Evolutionary conservation across 2,329 filamentous ascomycete species (phyloP).

Genomic region (Cercospora brassicicola): DNA sequence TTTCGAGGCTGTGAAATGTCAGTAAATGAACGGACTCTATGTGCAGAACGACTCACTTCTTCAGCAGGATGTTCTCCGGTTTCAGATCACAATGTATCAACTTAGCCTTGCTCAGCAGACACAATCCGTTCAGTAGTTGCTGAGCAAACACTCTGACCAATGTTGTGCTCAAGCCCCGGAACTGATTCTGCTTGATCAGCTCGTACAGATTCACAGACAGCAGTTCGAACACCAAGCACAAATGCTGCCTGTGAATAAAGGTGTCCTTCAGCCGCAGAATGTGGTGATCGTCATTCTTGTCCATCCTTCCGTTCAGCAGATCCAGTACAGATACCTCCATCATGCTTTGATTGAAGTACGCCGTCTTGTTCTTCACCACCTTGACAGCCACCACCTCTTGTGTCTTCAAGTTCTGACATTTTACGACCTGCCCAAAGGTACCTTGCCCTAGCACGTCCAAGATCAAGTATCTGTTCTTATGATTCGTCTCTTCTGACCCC

Average conservation of each 20-base stretch:
- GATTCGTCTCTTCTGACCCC: constrained; percentile 93
- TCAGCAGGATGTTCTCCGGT: constrained; percentile 94
- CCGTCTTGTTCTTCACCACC: constrained; percentile 97
- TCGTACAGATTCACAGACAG: constrained; percentile 98
- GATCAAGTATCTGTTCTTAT: constrained; percentile 98
- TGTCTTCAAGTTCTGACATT: constrained; percentile 97
- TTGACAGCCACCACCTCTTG: constrained; percentile 98
- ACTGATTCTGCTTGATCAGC: constrained; percentile 99
- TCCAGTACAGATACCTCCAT: constrained; percentile 99
- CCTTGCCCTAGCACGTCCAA: constrained; percentile 95
- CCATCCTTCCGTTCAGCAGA: constrained; percentile 94
- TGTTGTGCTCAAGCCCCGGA: constrained; percentile 93
- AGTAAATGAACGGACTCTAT: too few species aligned
- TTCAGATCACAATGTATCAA: constrained; percentile 98
- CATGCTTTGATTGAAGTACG: constrained; percentile 99
- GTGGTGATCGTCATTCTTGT: constrained; percentile 99
- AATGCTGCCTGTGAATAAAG: constrained; percentile 95
- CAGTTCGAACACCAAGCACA: constrained; percentile 94
- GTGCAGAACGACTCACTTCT: constrained; percentile 59
- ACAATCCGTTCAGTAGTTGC: constrained; percentile 88
- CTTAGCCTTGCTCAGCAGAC: constrained; percentile 90
- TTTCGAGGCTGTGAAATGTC: constrained; percentile 60
- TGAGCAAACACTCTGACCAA: constrained; percentile 96
- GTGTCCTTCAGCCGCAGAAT: constrained; percentile 92
- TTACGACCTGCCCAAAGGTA: constrained; percentile 97